Conservation (phyloP, 2,329 filamentous ascomycete species). For the Cytospora paraplurivora region DNA sequence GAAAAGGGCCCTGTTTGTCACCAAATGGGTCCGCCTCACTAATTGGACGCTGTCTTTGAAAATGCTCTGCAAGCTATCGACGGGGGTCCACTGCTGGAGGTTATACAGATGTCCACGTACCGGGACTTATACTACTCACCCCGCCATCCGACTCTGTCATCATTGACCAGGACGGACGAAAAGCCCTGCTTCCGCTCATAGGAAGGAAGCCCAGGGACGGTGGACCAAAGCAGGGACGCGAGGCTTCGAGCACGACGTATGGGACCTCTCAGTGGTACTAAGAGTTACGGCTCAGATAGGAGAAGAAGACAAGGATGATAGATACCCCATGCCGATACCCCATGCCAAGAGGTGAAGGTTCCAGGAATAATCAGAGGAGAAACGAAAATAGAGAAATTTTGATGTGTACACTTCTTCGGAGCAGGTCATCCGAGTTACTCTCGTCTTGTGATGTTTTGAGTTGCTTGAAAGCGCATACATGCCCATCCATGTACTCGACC, state of each 20-base stretch:
- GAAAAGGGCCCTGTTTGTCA: not conserved
- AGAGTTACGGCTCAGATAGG: not conserved
- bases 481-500: no score
- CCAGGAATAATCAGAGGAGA: no score
- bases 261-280: not conserved
- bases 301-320: not conserved
- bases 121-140: not conserved
- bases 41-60: not conserved
- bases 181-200: no score
- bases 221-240: not conserved
- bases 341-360: no score
- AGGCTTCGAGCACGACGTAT: not conserved
- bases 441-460: no score
- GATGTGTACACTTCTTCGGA: no score
- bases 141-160: not conserved
- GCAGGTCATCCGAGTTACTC: no score
- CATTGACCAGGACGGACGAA: not conserved
- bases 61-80: not conserved
- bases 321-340: no score
- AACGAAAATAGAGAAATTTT: no score
- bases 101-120: not conserved
- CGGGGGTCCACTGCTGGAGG: no score
- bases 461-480: no score
- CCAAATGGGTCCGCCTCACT: not conserved
- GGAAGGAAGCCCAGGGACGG: no score